Evolutionary conservation across 1,284 basidiomycete species (phyloP).

Genomic region (Ustilago hordei): DNA sequence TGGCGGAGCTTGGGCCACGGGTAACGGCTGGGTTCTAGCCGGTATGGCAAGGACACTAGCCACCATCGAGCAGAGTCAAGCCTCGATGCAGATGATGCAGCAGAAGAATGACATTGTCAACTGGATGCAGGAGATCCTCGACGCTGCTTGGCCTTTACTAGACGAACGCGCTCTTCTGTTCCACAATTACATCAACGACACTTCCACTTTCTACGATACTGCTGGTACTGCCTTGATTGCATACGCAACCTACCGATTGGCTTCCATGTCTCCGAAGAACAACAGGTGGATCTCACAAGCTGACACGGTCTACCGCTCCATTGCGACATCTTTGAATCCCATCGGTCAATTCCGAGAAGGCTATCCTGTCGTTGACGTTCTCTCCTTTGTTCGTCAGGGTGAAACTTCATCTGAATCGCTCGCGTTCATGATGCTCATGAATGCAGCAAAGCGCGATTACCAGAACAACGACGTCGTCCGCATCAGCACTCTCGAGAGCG

Average conservation of each 20-base stretch:
- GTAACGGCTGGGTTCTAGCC: conserved; percentile 86
- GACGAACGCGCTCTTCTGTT: conserved; percentile 66
- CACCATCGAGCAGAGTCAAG: conserved; percentile 77
- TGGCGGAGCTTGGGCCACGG: conserved; percentile 75
- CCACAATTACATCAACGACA: conserved; percentile 64
- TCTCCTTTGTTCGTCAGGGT: conserved; percentile 50
- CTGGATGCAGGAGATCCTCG: conserved; percentile 81
- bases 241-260: conserved; percentile 62
- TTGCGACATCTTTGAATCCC: conserved; percentile 46
- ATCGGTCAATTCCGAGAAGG: conserved; percentile 50
- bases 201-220: conserved; percentile 53
- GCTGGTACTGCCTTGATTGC: conserved; percentile 62
- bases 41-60: conserved; percentile 85
- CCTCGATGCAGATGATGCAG: conserved; percentile 72
- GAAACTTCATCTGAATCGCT: conserved; percentile 60
- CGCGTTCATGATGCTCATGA: conserved; percentile 61
- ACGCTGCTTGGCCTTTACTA: conserved; percentile 76
- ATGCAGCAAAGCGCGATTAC: conserved; percentile 62
- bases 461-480: conserved; percentile 38
- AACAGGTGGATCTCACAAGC: conserved; percentile 41
- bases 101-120: conserved; percentile 76
- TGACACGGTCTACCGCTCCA: conserved; percentile 54
- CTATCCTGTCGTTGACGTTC: conserved; percentile 58
- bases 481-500: conserved; percentile 26
- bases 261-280: conserved; percentile 50